Percentiles rank a stretch among this genome's conserved stretches.
phyloP scores from a whole-genome alignment of 2,329 filamentous ascomycete genomes.

The Fusarium liriodendri region DNA sequence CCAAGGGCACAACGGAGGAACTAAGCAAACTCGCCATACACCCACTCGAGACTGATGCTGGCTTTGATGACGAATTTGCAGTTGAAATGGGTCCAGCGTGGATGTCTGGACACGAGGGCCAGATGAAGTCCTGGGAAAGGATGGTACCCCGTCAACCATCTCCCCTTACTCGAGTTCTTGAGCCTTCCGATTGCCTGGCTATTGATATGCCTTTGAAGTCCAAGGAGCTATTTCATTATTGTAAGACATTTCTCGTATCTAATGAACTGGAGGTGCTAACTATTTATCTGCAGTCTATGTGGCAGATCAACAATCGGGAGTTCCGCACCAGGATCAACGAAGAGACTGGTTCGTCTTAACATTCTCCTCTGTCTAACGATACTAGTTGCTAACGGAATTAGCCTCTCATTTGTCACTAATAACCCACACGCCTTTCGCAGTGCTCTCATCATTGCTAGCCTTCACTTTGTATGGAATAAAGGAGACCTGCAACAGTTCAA shows the following conservation, averaged over 20 bases:
- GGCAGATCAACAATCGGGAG: background rate
- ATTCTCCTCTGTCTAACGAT: background rate
- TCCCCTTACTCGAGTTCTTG: background rate
- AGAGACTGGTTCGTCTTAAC: background rate
- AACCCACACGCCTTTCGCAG: background rate
- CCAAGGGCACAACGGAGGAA: background rate
- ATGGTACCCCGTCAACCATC: background rate
- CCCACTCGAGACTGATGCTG: background rate
- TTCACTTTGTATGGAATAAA: background rate
- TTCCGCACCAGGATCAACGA: background rate
- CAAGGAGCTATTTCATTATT: background rate
- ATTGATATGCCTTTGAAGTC: conserved; percentile 2
- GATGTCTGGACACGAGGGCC: too few species aligned
- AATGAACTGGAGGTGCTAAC: background rate
- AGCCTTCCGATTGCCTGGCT: background rate
- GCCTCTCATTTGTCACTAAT: background rate
- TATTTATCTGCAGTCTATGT: background rate
- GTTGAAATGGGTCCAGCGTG: background rate
- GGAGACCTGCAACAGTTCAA: background rate
- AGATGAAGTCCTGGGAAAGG: background rate
- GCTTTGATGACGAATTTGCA: too few species aligned
- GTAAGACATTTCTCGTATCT: background rate
- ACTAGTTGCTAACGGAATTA: background rate
- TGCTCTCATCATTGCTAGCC: background rate
- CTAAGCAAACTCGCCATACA: background rate